Conservation (phyloP, 2,329 filamentous ascomycete genomes). For the Nakataea oryzae region DNA sequence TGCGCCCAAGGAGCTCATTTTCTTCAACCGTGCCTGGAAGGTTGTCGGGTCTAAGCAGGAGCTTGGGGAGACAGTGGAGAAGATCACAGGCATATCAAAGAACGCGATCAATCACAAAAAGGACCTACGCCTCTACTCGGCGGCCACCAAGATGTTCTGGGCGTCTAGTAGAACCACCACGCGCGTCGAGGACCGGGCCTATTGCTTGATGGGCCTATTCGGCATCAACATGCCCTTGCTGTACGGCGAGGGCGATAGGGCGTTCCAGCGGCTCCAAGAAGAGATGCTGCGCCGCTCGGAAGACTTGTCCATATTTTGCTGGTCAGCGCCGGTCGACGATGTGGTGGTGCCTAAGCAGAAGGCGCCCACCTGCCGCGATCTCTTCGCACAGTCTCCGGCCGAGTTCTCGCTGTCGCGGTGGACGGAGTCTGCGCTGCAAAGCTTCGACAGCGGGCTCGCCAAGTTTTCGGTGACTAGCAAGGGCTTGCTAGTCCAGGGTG, state of each 20-base stretch:
- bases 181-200: conserved; percentile 9
- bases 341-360: neutral
- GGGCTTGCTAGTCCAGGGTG: neutral
- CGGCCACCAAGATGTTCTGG: conserved; percentile 10
- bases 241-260: conserved; percentile 11
- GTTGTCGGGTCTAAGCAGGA: neutral
- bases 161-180: conserved; percentile 9
- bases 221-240: conserved; percentile 10
- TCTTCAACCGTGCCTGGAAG: neutral
- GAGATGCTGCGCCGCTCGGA: conserved; percentile 6
- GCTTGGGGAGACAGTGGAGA: neutral
- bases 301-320: conserved; percentile 4
- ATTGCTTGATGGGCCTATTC: conserved; percentile 11
- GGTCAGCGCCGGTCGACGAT: neutral
- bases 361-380: neutral
- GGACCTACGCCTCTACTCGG: neutral
- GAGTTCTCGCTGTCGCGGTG: neutral
- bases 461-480: neutral
- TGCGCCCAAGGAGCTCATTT: neutral
- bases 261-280: conserved; percentile 10
- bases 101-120: neutral
- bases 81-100: conserved; percentile 7
- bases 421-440: neutral
- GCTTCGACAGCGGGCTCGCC: neutral
- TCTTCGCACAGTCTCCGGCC: neutral